Percentiles rank a stretch among this genome's conserved stretches.
Conservation (phyloP, 75 land plant species). For the Ceratopteris richardii region DNA sequence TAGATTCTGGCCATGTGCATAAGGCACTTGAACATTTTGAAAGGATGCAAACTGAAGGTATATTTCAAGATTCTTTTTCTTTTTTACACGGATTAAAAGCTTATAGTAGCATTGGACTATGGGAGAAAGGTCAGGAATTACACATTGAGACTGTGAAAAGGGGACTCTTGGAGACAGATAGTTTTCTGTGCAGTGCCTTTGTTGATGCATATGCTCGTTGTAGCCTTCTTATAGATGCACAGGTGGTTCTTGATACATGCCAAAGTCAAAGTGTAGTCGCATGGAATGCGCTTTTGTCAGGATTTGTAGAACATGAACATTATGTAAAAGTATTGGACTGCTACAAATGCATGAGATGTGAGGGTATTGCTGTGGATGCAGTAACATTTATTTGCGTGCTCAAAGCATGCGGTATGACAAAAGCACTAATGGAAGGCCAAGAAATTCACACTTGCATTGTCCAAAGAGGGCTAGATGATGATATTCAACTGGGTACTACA, state of each 20-base stretch:
- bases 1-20: slow-evolving; percentile 8
- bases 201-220: slow-evolving; percentile 19
- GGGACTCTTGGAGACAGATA: neutral
- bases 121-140: slow-evolving; percentile 3
- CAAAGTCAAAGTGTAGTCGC: slow-evolving; percentile 2
- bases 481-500: too few relatives aligned
- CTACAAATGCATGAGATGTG: slow-evolving; percentile 22
- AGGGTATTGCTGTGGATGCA: slow-evolving; percentile 17
- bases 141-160: neutral
- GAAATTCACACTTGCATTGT: too few relatives aligned
- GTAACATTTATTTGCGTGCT: slow-evolving; percentile 34
- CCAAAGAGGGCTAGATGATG: too few relatives aligned
- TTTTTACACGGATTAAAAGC: slow-evolving; percentile 13
- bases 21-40: slow-evolving; percentile 3
- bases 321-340: slow-evolving; percentile 16
- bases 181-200: neutral
- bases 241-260: slow-evolving; percentile 12
- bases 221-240: slow-evolving; percentile 13
- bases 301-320: slow-evolving; percentile 16
- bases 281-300: slow-evolving; percentile 16
- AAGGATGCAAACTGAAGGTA: slow-evolving; percentile 5
- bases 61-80: slow-evolving; percentile 1
- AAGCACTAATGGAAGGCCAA: too few relatives aligned
- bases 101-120: slow-evolving; percentile 4
- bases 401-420: slow-evolving; percentile 31